These are phyloP conservation scores for Camelina laxa DNA, from an alignment of 345 rosid genomes.

Conservation along the genomic window DNA sequence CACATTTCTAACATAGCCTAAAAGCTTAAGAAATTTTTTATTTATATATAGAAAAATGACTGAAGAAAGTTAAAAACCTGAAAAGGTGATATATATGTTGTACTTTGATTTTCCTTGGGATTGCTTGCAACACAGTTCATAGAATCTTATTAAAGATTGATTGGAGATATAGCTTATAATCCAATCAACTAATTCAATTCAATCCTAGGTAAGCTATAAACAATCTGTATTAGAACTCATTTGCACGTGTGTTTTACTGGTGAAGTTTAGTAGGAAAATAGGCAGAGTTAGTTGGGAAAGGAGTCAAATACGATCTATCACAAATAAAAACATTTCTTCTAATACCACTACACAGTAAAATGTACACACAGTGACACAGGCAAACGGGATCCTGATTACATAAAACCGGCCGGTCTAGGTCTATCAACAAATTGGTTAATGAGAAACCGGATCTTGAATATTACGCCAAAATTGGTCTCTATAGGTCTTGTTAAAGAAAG, in stretches of 20 bases:
- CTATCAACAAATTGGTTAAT: not conserved
- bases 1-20: not conserved
- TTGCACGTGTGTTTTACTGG: slow-evolving; percentile 48
- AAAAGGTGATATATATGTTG: slow-evolving; percentile 19
- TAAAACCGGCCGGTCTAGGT: slow-evolving; percentile 8
- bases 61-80: slow-evolving; percentile 18
- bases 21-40: not conserved
- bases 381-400: slow-evolving; percentile 3
- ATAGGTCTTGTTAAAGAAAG: not conserved
- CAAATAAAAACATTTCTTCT: slow-evolving; percentile 13
- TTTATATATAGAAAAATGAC: not conserved
- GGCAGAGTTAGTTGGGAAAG: slow-evolving; percentile 35
- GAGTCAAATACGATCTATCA: slow-evolving; percentile 22
- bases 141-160: slow-evolving; percentile 32
- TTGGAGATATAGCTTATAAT: slow-evolving; percentile 31
- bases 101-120: slow-evolving; percentile 23
- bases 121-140: slow-evolving; percentile 37
- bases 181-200: slow-evolving; percentile 29
- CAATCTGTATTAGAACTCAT: slow-evolving; percentile 25
- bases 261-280: slow-evolving; percentile 46
- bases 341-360: not conserved
- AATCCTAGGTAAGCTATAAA: slow-evolving; percentile 38
- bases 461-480: not conserved
- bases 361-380: not conserved
- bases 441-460: not conserved